These are phyloP conservation scores for Carex scoparia DNA, from an alignment of 176 grass and related monocot species.

Conservation along the genomic window DNA sequence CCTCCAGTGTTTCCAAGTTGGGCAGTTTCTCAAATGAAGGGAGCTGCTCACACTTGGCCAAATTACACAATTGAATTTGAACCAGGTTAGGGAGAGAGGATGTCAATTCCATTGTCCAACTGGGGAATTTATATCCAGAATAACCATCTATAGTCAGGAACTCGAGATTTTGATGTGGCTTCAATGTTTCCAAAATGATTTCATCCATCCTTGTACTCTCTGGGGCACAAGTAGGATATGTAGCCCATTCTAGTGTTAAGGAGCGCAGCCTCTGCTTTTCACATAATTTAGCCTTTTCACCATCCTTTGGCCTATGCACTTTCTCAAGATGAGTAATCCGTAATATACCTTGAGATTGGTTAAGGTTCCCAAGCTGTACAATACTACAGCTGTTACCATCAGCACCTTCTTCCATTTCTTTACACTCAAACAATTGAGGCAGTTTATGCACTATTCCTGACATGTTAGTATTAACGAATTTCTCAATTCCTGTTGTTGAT, in stretches of 20 bases:
- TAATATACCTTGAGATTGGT: neutral
- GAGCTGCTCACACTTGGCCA: slow-evolving; percentile 13
- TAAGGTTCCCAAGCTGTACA: neutral
- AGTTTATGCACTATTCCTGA: neutral
- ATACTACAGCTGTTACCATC: neutral
- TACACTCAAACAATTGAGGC: slow-evolving; percentile 8
- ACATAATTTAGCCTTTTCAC: slow-evolving; percentile 1
- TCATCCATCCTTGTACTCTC: neutral
- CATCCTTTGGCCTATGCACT: neutral
- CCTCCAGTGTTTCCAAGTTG: neutral
- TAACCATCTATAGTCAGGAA: slow-evolving; percentile 1
- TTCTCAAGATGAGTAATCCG: slow-evolving; percentile 17
- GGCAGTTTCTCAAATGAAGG: slow-evolving; percentile 16
- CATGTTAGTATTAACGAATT: neutral
- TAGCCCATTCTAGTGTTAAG: slow-evolving; percentile 19
- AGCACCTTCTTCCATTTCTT: neutral
- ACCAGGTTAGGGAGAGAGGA: slow-evolving; percentile 7
- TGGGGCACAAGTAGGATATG: neutral
- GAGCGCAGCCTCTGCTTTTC: neutral
- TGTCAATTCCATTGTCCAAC: slow-evolving; percentile 21
- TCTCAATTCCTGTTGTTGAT: slow-evolving; percentile 1
- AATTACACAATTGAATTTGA: slow-evolving; percentile 2
- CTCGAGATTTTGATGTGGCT: slow-evolving; percentile 14
- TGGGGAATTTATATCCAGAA: neutral
- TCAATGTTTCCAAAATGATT: neutral